These are phyloP conservation scores for Vitis rotundifolia DNA, from an alignment of 164 flowering plant species.

Conservation along the genomic window DNA sequence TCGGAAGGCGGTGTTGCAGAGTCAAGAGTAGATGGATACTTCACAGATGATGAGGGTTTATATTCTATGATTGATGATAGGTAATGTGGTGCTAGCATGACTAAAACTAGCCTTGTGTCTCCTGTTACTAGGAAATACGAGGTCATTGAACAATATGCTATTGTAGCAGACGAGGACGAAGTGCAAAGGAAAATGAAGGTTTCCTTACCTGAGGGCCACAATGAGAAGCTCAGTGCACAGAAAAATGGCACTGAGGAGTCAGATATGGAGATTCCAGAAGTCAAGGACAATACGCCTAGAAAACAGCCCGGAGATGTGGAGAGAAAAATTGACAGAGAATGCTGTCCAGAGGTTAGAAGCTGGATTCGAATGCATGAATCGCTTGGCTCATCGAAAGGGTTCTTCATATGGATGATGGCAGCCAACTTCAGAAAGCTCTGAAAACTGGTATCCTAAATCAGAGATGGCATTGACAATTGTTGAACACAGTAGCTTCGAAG, in stretches of 20 bases:
- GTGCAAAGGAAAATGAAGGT: constrained; percentile 92
- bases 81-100: constrained; percentile 99
- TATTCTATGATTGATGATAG: constrained; percentile 74
- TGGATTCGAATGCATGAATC: too few relatives aligned
- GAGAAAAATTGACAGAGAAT: too few relatives aligned
- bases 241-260: constrained; percentile 84
- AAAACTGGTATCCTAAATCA: too few relatives aligned
- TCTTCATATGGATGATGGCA: too few relatives aligned
- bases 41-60: constrained; percentile 48
- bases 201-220: constrained; percentile 91
- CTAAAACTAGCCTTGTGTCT: constrained; percentile 95
- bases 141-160: constrained; percentile 86
- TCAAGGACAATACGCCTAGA: constrained; percentile 90
- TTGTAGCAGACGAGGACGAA: constrained; percentile 87
- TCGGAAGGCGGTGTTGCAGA: constrained; percentile 45
- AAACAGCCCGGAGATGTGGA: constrained; percentile 63
- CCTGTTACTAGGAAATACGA: constrained; percentile 98
- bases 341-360: too few relatives aligned
- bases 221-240: constrained; percentile 79
- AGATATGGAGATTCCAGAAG: constrained; percentile 95
- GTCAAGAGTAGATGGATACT: constrained; percentile 42
- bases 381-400: too few relatives aligned
- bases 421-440: too few relatives aligned
- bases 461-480: too few relatives aligned
- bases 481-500: too few relatives aligned